Evolutionary conservation across 495 filamentous ascomycete genomes (phyloP).

Genomic region (Corynascus novoguineensis): DNA sequence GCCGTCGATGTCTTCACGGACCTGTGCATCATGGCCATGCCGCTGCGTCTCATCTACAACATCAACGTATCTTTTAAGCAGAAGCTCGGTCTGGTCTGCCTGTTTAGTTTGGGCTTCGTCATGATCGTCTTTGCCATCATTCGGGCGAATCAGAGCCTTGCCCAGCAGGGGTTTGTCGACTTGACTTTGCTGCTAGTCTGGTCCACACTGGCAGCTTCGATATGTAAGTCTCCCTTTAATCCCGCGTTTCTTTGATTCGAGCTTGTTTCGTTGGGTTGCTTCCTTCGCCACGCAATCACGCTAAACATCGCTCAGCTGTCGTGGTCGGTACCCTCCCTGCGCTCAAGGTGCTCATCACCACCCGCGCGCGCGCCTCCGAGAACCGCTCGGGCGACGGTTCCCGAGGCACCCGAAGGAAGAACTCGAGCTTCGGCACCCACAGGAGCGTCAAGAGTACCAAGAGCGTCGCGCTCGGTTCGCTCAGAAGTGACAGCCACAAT

Average conservation of each 20-base stretch:
- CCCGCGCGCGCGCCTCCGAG: slow-evolving; percentile 37
- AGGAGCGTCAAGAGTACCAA: not conserved
- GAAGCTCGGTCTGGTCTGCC: slow-evolving; percentile 42
- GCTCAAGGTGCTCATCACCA: slow-evolving; percentile 50
- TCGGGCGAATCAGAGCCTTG: slow-evolving; percentile 38
- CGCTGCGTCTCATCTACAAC: slow-evolving; percentile 45
- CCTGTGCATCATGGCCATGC: slow-evolving; percentile 47
- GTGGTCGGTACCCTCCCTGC: slow-evolving; percentile 46
- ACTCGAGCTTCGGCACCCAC: not conserved
- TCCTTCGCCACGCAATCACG: not conserved
- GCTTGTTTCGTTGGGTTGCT: no score
- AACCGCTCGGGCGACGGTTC: slow-evolving; percentile 14
- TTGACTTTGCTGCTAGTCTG: slow-evolving; percentile 32
- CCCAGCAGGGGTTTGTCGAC: slow-evolving; percentile 31
- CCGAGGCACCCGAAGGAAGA: slow-evolving; percentile 17
- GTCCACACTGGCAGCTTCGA: slow-evolving; percentile 32
- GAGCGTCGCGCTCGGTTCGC: slow-evolving; percentile 7
- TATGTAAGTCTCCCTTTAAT: slow-evolving; percentile 25
- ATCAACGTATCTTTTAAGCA: slow-evolving; percentile 41
- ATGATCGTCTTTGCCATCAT: slow-evolving; percentile 49
- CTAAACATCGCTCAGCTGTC: slow-evolving; percentile 30
- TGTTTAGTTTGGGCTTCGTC: slow-evolving; percentile 48
- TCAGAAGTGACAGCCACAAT: not conserved
- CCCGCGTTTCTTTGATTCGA: not conserved
- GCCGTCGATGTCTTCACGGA: slow-evolving; percentile 42